Evolutionary conservation across 768 basidiomycete species (phyloP).

Genomic region (Termitomyces sp.): DNA sequence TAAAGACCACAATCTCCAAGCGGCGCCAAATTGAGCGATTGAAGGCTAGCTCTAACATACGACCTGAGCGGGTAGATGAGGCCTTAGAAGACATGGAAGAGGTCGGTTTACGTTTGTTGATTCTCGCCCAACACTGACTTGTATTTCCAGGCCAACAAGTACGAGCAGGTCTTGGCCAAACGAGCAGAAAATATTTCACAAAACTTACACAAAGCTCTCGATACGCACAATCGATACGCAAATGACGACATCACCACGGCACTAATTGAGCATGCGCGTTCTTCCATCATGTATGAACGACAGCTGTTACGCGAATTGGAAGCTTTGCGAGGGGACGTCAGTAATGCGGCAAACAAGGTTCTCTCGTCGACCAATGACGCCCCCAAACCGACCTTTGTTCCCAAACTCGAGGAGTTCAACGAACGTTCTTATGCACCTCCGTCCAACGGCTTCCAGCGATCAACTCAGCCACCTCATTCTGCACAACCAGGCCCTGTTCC

Average conservation of each 20-base stretch:
- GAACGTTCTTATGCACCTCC: conserved; percentile 29
- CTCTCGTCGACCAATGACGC: conserved; percentile 44
- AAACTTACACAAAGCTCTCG: conserved; percentile 85
- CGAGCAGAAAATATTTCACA: conserved; percentile 93
- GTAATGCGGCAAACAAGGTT: conserved; percentile 60
- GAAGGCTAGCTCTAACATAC: conserved; percentile 83
- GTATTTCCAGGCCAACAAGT: conserved; percentile 72
- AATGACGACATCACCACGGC: conserved; percentile 91
- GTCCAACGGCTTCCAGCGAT: conserved; percentile 31
- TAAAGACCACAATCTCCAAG: conserved; percentile 91
- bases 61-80: conserved; percentile 83
- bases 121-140: conserved; percentile 11
- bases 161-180: conserved; percentile 79
- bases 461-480: conserved; percentile 33
- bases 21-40: conserved; percentile 87
- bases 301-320: conserved; percentile 88
- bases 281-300: conserved; percentile 88
- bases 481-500: conserved; percentile 23
- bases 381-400: conserved; percentile 60
- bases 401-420: conserved; percentile 60
- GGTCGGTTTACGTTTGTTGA: conserved; percentile 37
- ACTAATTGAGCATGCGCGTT: conserved; percentile 89
- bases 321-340: conserved; percentile 74
- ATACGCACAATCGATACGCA: conserved; percentile 80
- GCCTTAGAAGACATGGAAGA: conserved; percentile 92